Conservation (phyloP, 192 early-diverging fungal species). For the Fimicolochytrium jonesii region DNA sequence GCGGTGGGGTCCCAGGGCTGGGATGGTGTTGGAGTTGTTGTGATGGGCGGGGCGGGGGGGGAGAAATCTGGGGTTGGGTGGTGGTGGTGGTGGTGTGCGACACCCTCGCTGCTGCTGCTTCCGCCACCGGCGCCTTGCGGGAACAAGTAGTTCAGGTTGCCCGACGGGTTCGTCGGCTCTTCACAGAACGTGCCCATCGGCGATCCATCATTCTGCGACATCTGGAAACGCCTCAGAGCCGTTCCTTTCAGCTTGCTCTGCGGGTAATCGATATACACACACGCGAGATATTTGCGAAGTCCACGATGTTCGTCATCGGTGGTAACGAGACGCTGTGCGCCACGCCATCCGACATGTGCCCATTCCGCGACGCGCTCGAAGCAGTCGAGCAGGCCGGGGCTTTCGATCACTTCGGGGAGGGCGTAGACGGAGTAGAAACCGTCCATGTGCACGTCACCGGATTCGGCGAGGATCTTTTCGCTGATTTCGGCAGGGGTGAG, state of each 20-base stretch:
- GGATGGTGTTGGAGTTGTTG: background rate
- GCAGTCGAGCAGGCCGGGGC: background rate
- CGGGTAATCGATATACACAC: slow-evolving; percentile 4
- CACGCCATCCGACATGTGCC: background rate
- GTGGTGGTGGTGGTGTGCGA: too few relatives aligned
- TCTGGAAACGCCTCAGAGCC: background rate
- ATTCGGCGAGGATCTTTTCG: background rate
- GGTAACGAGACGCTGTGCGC: background rate
- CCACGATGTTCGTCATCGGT: background rate
- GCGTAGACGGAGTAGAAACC: slow-evolving; percentile 21
- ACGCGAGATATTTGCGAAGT: background rate
- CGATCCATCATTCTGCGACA: too few relatives aligned
- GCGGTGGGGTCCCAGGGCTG: background rate
- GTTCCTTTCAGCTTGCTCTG: background rate
- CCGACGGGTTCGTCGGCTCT: too few relatives aligned
- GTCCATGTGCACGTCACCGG: slow-evolving; percentile 24
- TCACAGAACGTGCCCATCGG: too few relatives aligned
- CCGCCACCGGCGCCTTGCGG: too few relatives aligned
- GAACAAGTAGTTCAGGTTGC: too few relatives aligned
- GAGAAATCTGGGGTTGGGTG: too few relatives aligned
- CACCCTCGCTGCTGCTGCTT: too few relatives aligned
- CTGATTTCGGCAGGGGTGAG: background rate
- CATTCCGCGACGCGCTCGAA: background rate
- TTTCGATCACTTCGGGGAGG: slow-evolving; percentile 12
- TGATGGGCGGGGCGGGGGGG: too few relatives aligned